Percentiles rank a stretch among this genome's conserved stretches.
Conservation (phyloP, 2,329 filamentous ascomycete species). For the Colletotrichum limetticola region DNA sequence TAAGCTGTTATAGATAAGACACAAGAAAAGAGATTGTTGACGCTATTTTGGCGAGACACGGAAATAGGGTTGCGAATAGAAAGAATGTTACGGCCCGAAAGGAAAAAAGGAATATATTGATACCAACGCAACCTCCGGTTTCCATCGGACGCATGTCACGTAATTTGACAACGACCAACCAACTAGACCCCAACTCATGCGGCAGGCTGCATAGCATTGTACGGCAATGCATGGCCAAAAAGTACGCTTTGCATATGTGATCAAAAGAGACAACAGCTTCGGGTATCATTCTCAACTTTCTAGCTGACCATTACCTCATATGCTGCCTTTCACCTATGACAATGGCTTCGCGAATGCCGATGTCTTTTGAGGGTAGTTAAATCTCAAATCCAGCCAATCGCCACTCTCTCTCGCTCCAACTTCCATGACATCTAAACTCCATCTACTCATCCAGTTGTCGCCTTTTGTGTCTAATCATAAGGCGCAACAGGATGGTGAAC, state of each 20-base stretch:
- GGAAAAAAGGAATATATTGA: not conserved
- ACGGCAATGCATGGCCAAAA: not conserved
- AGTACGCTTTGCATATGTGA: not conserved
- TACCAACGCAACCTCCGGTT: not conserved
- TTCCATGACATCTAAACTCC: not conserved
- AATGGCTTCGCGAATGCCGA: not conserved
- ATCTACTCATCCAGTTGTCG: not conserved
- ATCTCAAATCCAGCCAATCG: constrained; percentile 22
- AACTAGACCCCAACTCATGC: not conserved
- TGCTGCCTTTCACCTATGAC: constrained; percentile 25
- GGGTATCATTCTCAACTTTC: constrained; percentile 51
- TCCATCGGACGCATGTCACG: not conserved
- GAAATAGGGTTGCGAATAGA: not conserved
- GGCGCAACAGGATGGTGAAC: not conserved
- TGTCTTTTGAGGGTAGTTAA: not conserved
- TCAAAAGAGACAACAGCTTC: constrained; percentile 41
- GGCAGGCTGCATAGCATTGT: not conserved
- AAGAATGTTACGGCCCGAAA: not conserved
- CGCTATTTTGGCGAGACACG: not conserved
- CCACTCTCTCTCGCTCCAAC: not conserved
- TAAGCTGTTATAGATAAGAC: not conserved
- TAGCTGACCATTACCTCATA: constrained; percentile 36
- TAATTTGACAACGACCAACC: not conserved
- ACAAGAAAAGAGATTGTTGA: not conserved
- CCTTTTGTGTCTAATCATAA: not conserved